Evolutionary conservation across 1,139 yeast genomes (phyloP).

Genomic region (Hyphopichia burtonii): DNA sequence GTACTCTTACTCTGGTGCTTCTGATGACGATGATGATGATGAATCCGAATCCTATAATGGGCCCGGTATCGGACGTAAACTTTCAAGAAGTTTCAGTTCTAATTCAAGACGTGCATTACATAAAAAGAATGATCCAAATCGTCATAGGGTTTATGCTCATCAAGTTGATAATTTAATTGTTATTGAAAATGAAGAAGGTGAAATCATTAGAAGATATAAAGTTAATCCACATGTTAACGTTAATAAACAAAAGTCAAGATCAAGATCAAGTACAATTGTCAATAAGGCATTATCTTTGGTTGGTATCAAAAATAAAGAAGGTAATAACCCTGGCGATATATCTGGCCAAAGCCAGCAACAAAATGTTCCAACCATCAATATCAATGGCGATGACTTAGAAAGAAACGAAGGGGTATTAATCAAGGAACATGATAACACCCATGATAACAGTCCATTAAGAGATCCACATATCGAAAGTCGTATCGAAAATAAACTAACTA

Average conservation of each 20-base stretch:
- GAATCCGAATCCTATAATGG: slow-evolving; percentile 9
- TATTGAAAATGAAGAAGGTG: slow-evolving; percentile 92
- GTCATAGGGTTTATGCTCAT: slow-evolving; percentile 42
- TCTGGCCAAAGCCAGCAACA: slow-evolving; percentile 2
- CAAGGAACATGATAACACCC: slow-evolving; percentile 17
- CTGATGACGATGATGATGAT: slow-evolving; percentile 14
- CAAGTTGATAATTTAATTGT: slow-evolving; percentile 67
- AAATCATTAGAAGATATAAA: slow-evolving; percentile 76
- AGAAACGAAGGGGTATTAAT: slow-evolving; percentile 9
- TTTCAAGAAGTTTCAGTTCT: slow-evolving; percentile 11
- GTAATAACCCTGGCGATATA: slow-evolving; percentile 8
- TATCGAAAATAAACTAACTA: slow-evolving; percentile 27
- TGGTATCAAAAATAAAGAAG: slow-evolving; percentile 38
- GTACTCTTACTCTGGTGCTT: slow-evolving; percentile 18
- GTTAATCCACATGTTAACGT: slow-evolving; percentile 53
- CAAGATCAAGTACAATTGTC: slow-evolving; percentile 35
- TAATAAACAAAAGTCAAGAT: slow-evolving; percentile 10
- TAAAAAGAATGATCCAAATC: slow-evolving; percentile 30
- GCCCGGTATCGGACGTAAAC: slow-evolving; percentile 8
- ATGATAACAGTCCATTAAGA: slow-evolving; percentile 13
- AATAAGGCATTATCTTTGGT: slow-evolving; percentile 51
- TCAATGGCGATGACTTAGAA: slow-evolving; percentile 6
- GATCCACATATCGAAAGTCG: slow-evolving; percentile 19
- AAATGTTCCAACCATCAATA: slow-evolving; percentile 5
- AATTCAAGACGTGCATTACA: slow-evolving; percentile 21